Percentiles rank a stretch among this genome's conserved stretches.
Conservation (phyloP, 1,139 yeast genomes). For the Saccharomyces hybrid region DNA sequence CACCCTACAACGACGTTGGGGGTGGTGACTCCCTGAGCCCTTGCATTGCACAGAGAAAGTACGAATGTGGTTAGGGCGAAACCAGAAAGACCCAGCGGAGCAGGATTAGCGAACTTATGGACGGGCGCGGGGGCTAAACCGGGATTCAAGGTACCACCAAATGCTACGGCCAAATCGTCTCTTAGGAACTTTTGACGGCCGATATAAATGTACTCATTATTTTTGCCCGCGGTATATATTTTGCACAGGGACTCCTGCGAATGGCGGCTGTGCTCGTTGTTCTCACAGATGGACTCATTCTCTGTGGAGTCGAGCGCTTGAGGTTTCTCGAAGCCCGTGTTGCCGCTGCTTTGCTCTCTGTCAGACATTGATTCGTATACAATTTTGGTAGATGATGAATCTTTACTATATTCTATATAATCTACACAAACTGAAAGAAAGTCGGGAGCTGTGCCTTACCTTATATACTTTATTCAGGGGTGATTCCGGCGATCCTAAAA, state of each 20-base stretch:
- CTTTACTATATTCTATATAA: too few relatives aligned
- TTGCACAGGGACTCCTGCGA: slow-evolving; percentile 10
- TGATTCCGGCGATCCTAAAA: background rate
- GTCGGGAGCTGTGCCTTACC: background rate
- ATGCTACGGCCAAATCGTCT: slow-evolving; percentile 46
- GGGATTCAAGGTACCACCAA: slow-evolving; percentile 56
- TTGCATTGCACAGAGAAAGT: slow-evolving; percentile 44
- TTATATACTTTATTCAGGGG: background rate
- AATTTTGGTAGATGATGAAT: too few relatives aligned
- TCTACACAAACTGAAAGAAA: too few relatives aligned
- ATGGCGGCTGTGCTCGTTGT: background rate
- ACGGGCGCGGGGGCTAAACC: slow-evolving; percentile 44
- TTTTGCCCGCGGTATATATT: slow-evolving; percentile 34
- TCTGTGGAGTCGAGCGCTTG: background rate
- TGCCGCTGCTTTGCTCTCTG: slow-evolving; percentile 10
- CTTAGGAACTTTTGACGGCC: slow-evolving; percentile 65
- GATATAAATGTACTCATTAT: slow-evolving; percentile 55
- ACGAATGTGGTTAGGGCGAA: slow-evolving; percentile 66
- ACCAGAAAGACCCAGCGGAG: slow-evolving; percentile 59
- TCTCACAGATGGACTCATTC: background rate
- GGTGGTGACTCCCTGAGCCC: slow-evolving; percentile 42
- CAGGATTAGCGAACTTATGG: slow-evolving; percentile 49
- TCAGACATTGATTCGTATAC: slow-evolving; percentile 7
- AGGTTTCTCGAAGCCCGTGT: slow-evolving; percentile 1
- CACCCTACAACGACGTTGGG: slow-evolving; percentile 59